phyloP scores from a whole-genome alignment of 805 yeast species.

The Hanseniaspora meyeri region DNA sequence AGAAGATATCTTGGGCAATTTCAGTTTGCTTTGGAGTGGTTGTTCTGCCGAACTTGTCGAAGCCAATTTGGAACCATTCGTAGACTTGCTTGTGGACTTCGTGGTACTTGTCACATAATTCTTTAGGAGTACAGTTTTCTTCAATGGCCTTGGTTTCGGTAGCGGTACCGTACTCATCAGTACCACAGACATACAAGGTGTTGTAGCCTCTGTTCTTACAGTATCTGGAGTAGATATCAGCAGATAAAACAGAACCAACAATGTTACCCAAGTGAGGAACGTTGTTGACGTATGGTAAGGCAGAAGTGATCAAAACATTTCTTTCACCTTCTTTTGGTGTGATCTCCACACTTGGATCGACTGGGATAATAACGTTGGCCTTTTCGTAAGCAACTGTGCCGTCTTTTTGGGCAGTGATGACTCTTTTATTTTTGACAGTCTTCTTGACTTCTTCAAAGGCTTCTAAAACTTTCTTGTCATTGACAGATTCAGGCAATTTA shows the following conservation, averaged over 20 bases:
- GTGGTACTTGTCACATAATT: slow-evolving; percentile 84
- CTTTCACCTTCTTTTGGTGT: slow-evolving; percentile 60
- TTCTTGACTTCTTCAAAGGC: slow-evolving; percentile 39
- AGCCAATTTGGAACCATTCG: slow-evolving; percentile 92
- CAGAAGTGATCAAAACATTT: slow-evolving; percentile 84
- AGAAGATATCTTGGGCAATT: slow-evolving; percentile 87
- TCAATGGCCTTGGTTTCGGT: slow-evolving; percentile 97
- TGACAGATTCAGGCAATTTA: slow-evolving; percentile 21
- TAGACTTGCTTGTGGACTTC: slow-evolving; percentile 77
- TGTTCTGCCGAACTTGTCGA: slow-evolving; percentile 93
- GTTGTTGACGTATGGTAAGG: slow-evolving; percentile 94
- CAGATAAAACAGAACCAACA: slow-evolving; percentile 85
- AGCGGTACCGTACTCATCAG: slow-evolving; percentile 99
- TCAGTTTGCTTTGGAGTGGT: slow-evolving; percentile 84
- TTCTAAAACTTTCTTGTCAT: slow-evolving; percentile 29
- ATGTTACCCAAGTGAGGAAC: slow-evolving; percentile 98
- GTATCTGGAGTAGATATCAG: slow-evolving; percentile 87
- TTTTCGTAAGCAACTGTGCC: slow-evolving; percentile 33
- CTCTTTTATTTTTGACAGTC: slow-evolving; percentile 34
- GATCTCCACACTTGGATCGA: slow-evolving; percentile 30
- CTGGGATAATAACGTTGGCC: slow-evolving; percentile 20
- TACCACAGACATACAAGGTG: slow-evolving; percentile 82
- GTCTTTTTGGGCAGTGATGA: slow-evolving; percentile 20
- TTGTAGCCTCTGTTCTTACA: slow-evolving; percentile 81
- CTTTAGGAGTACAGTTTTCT: slow-evolving; percentile 77